phyloP scores from a whole-genome alignment of 2,329 filamentous ascomycete species.

The Seiridium cupressi region DNA sequence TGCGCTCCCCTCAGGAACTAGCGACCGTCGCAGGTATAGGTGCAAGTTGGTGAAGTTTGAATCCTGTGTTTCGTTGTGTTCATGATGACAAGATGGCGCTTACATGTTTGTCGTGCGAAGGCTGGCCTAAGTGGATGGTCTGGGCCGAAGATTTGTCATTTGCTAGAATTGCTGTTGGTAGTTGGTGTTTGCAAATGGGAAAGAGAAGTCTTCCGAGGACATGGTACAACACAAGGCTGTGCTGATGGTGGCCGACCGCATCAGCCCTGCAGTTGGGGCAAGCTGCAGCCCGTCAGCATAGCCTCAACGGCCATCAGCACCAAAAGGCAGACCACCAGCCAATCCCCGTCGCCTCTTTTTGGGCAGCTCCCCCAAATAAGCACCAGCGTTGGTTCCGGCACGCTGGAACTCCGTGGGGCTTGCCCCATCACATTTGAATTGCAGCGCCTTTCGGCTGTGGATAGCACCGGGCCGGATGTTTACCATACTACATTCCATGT shows the following conservation, averaged over 20 bases:
- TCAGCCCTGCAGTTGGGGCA: neutral
- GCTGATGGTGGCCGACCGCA: neutral
- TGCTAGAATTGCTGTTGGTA: too few relatives aligned
- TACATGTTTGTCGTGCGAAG: too few relatives aligned
- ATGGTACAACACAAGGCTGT: neutral
- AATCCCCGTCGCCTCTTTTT: neutral
- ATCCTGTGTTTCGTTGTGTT: too few relatives aligned
- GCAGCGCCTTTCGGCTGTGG: too few relatives aligned
- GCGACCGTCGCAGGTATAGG: too few relatives aligned
- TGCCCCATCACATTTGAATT: neutral
- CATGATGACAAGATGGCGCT: too few relatives aligned
- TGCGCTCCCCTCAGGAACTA: too few relatives aligned
- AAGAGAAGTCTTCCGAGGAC: neutral
- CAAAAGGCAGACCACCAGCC: neutral
- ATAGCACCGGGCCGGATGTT: neutral
- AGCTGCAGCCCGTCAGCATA: neutral
- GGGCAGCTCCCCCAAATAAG: neutral
- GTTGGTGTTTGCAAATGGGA: neutral
- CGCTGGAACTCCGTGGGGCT: neutral
- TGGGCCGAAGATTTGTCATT: too few relatives aligned
- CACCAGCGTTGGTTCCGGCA: neutral
- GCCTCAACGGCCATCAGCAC: neutral
- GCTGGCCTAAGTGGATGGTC: too few relatives aligned
- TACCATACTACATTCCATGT: too few relatives aligned
- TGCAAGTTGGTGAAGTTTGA: too few relatives aligned